Evolutionary conservation across 495 filamentous ascomycete genomes (phyloP), one percentile per base, ranked within the genome.

Genomic region (Aspergillus homomorphus): DNA sequence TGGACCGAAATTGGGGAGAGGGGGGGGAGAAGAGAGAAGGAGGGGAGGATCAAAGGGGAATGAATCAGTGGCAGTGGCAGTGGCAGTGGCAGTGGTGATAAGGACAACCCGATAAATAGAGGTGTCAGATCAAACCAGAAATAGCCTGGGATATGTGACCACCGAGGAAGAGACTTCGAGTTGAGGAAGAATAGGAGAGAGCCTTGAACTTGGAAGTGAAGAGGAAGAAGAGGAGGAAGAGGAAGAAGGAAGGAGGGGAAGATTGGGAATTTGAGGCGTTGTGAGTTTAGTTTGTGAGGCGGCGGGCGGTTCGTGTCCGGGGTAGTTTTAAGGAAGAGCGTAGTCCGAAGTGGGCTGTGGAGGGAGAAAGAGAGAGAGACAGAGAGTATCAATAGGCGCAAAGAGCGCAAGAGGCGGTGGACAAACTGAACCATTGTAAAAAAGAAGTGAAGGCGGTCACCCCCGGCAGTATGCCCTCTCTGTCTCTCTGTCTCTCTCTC

Each of bases 251-350:
- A 41, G 18, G 49, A 38, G 10, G n/a, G 33, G 33, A 14, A 38
- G 26, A 26, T 19, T 12, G 49, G 30, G 22, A 44, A 50, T 26
- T 57, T 19, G 23, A 24, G 65, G 51, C 61, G 50, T 53, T 60
- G 59, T 53, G 61, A 61, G 60, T 57, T 58, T 56, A n/a, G n/a
- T n/a, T 56, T 64, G 62, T 60, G 60, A 53, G 49, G 54, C 22
- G 42, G 51, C 30, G 33, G 38, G 46, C 19, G 49, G 57, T 55
- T 51, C 5, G 8, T 38, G 33, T 38, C 33, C 12, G 51, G 46
- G 53, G 52, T 49, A 56, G 26, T 28, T 3, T 3, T 28, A 38
- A 38, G 33, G 33, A 38, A 38, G 33, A 38, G 33, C 33, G 33
- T 38, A 38, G 33, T 38, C 33, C 33, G 33, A 38, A 51, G 48